Conservation (phyloP, 1,284 basidiomycete species). For the Tilletiaria anomala region DNA sequence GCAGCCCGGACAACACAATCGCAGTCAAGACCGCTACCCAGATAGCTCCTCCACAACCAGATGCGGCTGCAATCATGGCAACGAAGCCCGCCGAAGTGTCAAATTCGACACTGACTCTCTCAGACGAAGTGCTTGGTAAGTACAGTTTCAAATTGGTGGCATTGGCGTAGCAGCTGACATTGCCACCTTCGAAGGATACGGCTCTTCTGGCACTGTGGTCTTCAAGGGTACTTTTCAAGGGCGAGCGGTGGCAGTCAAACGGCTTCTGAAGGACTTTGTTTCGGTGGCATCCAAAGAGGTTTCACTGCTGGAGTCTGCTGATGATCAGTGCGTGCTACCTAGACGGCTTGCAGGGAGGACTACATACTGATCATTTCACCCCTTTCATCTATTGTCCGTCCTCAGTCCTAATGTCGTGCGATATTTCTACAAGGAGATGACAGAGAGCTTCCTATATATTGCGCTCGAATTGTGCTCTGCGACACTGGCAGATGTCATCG, state of each 20-base stretch:
- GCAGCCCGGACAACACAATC: neutral
- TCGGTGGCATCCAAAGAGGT: constrained; percentile 89
- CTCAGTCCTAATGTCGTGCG: constrained; percentile 75
- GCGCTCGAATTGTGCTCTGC: constrained; percentile 92
- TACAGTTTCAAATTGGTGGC: no score
- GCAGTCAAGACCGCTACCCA: neutral
- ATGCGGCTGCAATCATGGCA: neutral
- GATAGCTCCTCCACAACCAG: no score
- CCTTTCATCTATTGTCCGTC: neutral
- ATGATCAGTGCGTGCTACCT: constrained; percentile 53
- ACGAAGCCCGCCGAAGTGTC: no score
- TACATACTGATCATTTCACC: no score
- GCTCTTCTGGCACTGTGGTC: constrained; percentile 91
- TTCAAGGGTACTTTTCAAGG: constrained; percentile 87
- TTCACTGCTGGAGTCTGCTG: constrained; percentile 69
- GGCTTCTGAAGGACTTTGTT: constrained; percentile 85
- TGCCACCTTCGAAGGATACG: constrained; percentile 53
- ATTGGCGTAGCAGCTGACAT: neutral
- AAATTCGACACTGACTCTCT: no score
- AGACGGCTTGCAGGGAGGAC: no score
- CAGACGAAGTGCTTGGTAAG: constrained; percentile 29
- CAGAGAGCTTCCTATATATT: constrained; percentile 70
- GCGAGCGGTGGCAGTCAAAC: constrained; percentile 89
- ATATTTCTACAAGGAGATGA: constrained; percentile 84
- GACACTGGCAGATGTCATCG: constrained; percentile 81